These are phyloP conservation scores for Rutstroemia sp. DNA, from an alignment of 2,329 filamentous ascomycete species.

Conservation along the genomic window DNA sequence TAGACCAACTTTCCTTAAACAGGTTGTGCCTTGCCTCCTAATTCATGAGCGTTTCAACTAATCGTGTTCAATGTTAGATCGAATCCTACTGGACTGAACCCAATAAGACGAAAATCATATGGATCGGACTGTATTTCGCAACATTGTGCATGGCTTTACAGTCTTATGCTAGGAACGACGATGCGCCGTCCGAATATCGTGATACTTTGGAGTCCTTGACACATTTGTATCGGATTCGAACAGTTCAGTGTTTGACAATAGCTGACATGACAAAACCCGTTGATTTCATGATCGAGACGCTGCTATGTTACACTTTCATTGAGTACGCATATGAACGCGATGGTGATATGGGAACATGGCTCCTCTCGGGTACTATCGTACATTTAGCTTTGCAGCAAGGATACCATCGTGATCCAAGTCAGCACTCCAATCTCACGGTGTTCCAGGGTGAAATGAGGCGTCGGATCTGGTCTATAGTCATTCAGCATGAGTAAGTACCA, in stretches of 20 bases:
- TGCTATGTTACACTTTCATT: slow-evolving; percentile 42
- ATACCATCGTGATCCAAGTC: slow-evolving; percentile 48
- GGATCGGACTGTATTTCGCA: slow-evolving; percentile 42
- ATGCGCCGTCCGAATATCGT: slow-evolving; percentile 40
- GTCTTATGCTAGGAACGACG: slow-evolving; percentile 40
- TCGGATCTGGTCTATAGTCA: slow-evolving; percentile 46
- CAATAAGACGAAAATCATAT: slow-evolving; percentile 35
- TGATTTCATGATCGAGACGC: slow-evolving; percentile 40
- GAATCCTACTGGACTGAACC: slow-evolving; percentile 39
- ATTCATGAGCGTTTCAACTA: not conserved
- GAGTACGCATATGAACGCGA: slow-evolving; percentile 33
- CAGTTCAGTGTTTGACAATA: slow-evolving; percentile 43
- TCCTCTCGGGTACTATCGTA: slow-evolving; percentile 43
- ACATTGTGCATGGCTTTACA: slow-evolving; percentile 20
- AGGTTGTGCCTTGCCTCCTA: slow-evolving; percentile 21
- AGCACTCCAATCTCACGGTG: slow-evolving; percentile 41
- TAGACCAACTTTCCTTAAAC: slow-evolving; percentile 40
- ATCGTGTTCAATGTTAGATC: slow-evolving; percentile 32
- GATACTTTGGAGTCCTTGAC: slow-evolving; percentile 39
- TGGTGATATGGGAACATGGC: slow-evolving; percentile 49
- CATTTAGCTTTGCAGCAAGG: slow-evolving; percentile 52
- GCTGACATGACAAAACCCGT: slow-evolving; percentile 42
- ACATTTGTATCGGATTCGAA: slow-evolving; percentile 41
- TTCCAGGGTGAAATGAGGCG: slow-evolving; percentile 57
- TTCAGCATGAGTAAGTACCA: slow-evolving; percentile 43